phyloP scores from a whole-genome alignment of 2,329 filamentous ascomycete species.

The Colletotrichum sp. region DNA sequence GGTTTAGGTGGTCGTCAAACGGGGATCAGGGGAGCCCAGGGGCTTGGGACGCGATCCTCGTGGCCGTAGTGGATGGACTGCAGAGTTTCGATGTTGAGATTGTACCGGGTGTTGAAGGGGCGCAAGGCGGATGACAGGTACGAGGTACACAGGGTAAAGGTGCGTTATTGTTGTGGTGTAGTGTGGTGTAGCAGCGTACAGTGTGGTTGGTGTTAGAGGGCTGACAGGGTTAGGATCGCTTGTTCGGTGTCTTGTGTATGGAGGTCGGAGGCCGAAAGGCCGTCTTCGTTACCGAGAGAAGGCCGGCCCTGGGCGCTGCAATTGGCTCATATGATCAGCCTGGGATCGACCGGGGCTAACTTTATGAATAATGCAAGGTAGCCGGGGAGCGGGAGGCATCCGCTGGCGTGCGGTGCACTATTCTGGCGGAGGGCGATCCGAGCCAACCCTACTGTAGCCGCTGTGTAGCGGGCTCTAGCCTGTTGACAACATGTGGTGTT shows the following conservation, averaged over 20 bases:
- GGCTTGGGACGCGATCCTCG: neutral
- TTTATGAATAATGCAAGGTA: constrained; percentile 4
- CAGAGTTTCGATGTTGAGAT: neutral
- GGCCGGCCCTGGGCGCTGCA: neutral
- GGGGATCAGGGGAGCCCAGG: neutral
- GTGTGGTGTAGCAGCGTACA: neutral
- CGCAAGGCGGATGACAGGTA: neutral
- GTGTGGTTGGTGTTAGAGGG: neutral
- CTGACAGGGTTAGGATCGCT: neutral
- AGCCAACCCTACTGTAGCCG: constrained; percentile 2
- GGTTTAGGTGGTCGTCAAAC: neutral
- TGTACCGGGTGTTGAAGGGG: neutral
- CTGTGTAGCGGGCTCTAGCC: neutral
- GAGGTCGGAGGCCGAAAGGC: constrained; percentile 21
- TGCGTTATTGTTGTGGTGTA: neutral
- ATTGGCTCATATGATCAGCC: neutral
- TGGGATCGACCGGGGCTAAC: constrained; percentile 7
- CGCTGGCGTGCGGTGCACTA: neutral
- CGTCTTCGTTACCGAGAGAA: constrained; percentile 14
- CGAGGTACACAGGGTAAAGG: neutral
- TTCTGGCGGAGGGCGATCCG: constrained; percentile 12
- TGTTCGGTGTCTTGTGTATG: neutral
- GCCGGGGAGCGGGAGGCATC: constrained; percentile 9
- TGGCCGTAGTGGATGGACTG: neutral
- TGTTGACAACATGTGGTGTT: neutral